phyloP scores from a whole-genome alignment of 352 stramenopile genomes.

The Globisporangium yorkense region DNA sequence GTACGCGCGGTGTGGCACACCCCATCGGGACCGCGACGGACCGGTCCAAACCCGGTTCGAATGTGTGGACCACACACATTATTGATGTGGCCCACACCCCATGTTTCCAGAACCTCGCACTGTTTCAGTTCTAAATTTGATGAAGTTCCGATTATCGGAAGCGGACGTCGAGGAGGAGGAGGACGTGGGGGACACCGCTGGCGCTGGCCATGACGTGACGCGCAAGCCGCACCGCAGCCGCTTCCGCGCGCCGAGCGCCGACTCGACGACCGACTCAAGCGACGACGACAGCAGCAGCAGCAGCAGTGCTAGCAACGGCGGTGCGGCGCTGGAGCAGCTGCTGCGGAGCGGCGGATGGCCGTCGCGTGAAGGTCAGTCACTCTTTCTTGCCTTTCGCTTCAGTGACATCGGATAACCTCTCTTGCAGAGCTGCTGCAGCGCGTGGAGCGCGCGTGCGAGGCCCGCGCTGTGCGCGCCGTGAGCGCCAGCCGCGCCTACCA shows the following conservation, averaged over 20 bases:
- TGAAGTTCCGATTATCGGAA: conserved; percentile 45
- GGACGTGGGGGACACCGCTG: not conserved
- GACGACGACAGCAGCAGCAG: conserved; percentile 12
- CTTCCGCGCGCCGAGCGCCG: conserved; percentile 46
- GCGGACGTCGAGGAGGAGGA: conserved; percentile 22
- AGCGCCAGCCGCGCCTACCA: conserved; percentile 52
- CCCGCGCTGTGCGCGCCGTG: conserved; percentile 46
- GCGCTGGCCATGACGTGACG: not conserved
- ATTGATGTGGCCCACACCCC: conserved; percentile 19
- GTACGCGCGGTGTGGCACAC: too few species aligned
- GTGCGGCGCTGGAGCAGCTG: not conserved
- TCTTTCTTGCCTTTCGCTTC: not conserved
- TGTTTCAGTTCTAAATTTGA: conserved; percentile 8
- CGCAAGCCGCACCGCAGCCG: conserved; percentile 9
- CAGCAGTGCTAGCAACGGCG: too few species aligned
- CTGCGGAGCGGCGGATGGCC: not conserved
- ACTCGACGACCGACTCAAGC: conserved; percentile 28
- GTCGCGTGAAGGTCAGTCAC: conserved; percentile 24
- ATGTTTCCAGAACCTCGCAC: too few species aligned
- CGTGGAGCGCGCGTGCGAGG: conserved; percentile 58
- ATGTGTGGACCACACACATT: too few species aligned
- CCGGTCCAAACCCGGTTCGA: too few species aligned
- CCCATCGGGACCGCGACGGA: too few species aligned
- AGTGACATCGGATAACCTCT: not conserved
- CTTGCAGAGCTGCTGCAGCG: conserved; percentile 46